These are phyloP conservation scores for Fraxinus sp. DNA, from an alignment of 305 asterid species.

Conservation along the genomic window DNA sequence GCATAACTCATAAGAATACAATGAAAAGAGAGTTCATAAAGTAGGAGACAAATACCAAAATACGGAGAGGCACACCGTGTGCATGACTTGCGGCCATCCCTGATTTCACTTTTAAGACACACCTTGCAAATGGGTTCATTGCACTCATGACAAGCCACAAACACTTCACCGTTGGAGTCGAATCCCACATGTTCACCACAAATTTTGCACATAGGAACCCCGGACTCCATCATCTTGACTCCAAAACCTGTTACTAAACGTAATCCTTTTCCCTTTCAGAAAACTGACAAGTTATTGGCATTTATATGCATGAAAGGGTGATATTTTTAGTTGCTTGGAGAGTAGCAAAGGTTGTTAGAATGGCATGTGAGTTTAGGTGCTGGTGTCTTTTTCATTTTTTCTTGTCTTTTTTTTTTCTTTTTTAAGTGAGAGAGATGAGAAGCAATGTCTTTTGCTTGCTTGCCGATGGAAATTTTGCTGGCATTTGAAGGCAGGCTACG, in stretches of 20 bases:
- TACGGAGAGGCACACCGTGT: conserved; percentile 63
- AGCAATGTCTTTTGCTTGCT: conserved; percentile 51
- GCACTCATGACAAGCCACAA: conserved; percentile 81
- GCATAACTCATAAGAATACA: background rate
- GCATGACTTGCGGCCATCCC: conserved; percentile 66
- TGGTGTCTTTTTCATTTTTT: conserved; percentile 25
- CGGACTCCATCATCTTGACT: conserved; percentile 76
- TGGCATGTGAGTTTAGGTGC: conserved; percentile 39
- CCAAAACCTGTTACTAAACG: background rate
- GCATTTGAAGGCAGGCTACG: conserved; percentile 66
- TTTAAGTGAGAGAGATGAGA: conserved; percentile 39
- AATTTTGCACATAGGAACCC: conserved; percentile 64
- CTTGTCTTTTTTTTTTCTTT: too few relatives aligned
- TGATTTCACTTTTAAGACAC: conserved; percentile 73
- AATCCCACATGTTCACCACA: conserved; percentile 76
- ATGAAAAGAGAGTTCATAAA: background rate
- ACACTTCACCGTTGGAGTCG: conserved; percentile 54
- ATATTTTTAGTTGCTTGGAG: conserved; percentile 24
- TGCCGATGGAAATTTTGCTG: conserved; percentile 57
- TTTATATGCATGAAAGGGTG: conserved; percentile 15
- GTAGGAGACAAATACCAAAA: conserved; percentile 42
- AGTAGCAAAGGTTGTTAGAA: conserved; percentile 34
- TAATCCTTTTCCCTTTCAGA: background rate
- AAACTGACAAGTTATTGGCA: conserved; percentile 14
- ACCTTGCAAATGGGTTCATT: conserved; percentile 63